Evolutionary conservation across 208 protist species (phyloP).

Genomic region (Polymyxa betae): DNA sequence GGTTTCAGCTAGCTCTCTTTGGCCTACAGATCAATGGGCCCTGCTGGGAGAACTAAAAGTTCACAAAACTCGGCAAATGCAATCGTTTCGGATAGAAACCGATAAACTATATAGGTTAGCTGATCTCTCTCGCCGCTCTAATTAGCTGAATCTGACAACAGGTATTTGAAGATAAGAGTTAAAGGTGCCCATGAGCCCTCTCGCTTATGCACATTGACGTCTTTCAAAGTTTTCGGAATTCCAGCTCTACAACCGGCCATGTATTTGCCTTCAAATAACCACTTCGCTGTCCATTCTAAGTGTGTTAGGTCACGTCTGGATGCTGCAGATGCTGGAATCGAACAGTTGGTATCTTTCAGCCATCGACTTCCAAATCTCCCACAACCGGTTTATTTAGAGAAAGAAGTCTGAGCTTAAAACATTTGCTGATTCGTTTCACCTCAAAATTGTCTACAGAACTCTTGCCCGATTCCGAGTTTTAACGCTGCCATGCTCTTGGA

Average conservation of each 20-base stretch:
- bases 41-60: neutral
- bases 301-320: neutral
- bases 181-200: neutral
- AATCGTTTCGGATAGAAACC: neutral
- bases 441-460: neutral
- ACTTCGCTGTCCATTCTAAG: neutral
- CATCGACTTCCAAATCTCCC: neutral
- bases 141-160: neutral
- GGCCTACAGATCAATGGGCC: neutral
- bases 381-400: neutral
- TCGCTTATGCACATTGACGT: neutral
- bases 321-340: neutral
- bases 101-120: neutral
- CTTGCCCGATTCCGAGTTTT: neutral
- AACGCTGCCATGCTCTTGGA: neutral
- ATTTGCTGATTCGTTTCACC: neutral
- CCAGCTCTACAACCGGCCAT: neutral
- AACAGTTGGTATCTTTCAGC: neutral
- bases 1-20: neutral
- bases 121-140: neutral
- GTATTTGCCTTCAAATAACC: neutral
- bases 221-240: neutral
- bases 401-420: neutral
- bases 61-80: neutral
- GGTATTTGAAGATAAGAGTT: neutral